Base-by-base conservation (phyloP, 306 rosid genomes). In the Dryas octopetala region DNA sequence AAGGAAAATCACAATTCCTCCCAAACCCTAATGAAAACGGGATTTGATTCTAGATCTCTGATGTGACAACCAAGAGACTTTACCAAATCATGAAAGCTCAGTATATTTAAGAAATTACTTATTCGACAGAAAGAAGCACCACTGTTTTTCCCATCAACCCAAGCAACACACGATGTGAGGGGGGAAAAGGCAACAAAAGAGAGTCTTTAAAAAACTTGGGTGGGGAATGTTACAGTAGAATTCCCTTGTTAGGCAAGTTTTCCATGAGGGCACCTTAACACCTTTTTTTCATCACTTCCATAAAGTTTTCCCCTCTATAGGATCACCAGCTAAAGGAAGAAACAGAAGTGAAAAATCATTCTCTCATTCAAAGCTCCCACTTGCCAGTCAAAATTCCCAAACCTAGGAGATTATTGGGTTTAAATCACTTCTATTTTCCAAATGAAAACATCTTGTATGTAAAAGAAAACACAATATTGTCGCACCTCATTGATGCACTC, bases 401-500 rank as follows among this genome's bases (percentile, higher is more conserved):
- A 28, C 17, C 46, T 46, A 28, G 52, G 38, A 47, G 57, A 73
- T 59, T 46, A 45, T 23, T 45, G 66, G 13, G 53, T 55, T 43
- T 43, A 43, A 43, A 26, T 43, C 23, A 13, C 26, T 66, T 44
- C 44, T 15, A 19, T 17, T 55, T 10, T 46, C 53, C 48, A 72
- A 52, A 78, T 65, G 57, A 66, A 38, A 19, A 16, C 26, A 58
- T 41, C 58, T 41, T 7, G 44, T 15, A 5, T 4, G 28, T 65
- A 17, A 79, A 19, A 23, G 15, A 49, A 66, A 32, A 16, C 38
- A 54, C 16, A 45, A 69, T 53, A 54, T 62, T 60, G 17, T 26
- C 82, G 52, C 71, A 95, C 97, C 98, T 95, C 91, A 75, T 86
- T 83, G 76, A 89, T 84, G 84, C 98, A 91, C 76, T 91, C 96